Evolutionary conservation across 768 basidiomycete genomes (phyloP).

Genomic region (Lyophyllum semitale): DNA sequence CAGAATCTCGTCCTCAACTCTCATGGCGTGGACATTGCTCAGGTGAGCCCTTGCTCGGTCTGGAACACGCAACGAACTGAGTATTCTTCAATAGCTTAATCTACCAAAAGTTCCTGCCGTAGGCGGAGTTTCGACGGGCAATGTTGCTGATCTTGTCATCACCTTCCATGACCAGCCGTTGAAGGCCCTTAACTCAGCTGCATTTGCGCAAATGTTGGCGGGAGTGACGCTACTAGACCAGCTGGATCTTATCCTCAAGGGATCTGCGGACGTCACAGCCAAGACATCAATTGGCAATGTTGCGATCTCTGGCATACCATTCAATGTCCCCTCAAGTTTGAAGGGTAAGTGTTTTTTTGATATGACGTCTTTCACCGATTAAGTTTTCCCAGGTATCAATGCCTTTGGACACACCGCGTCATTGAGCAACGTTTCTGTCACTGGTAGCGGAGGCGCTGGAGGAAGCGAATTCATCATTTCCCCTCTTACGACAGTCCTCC

Average conservation of each 20-base stretch:
- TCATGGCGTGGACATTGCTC: conserved; percentile 51
- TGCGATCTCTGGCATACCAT: conserved; percentile 63
- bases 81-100: conserved; percentile 37
- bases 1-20: conserved; percentile 55
- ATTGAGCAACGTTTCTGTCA: conserved; percentile 58
- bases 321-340: conserved; percentile 58
- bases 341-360: conserved; percentile 38
- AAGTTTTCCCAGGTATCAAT: conserved; percentile 48
- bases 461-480: conserved; percentile 59
- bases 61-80: background rate
- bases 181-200: conserved; percentile 52
- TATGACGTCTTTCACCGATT: background rate
- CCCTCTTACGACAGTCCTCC: conserved; percentile 56
- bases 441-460: conserved; percentile 66
- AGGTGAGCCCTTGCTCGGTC: conserved; percentile 34
- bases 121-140: conserved; percentile 72
- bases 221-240: conserved; percentile 52
- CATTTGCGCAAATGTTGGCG: conserved; percentile 59
- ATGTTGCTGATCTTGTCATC: conserved; percentile 59
- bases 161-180: conserved; percentile 59
- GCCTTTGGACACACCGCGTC: conserved; percentile 54
- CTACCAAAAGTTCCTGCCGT: conserved; percentile 49
- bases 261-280: conserved; percentile 58
- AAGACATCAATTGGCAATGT: conserved; percentile 67
- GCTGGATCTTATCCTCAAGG: conserved; percentile 51